These are phyloP conservation scores for Populus hybrid DNA, from an alignment of 441 rosid species.

Conservation along the genomic window DNA sequence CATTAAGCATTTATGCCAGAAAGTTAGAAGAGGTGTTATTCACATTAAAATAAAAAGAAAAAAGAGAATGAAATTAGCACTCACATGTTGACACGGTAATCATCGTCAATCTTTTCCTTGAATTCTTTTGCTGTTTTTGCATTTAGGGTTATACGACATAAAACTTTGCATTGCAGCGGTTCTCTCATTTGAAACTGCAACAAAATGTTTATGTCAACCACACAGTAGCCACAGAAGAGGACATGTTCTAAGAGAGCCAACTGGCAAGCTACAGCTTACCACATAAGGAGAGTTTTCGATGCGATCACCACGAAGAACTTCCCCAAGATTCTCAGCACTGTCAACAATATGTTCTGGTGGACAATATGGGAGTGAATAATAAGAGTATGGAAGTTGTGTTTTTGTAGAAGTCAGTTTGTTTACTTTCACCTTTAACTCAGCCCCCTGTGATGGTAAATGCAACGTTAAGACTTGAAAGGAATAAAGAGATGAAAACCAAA, in stretches of 20 bases:
- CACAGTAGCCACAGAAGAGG: conserved; percentile 11
- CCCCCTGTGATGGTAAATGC: conserved; percentile 52
- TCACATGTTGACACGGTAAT: conserved; percentile 84
- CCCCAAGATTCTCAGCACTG: conserved; percentile 93
- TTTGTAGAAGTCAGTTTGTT: conserved; percentile 89
- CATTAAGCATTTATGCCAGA: conserved; percentile 8
- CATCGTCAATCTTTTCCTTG: conserved; percentile 83
- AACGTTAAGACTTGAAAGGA: neutral
- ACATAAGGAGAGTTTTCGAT: conserved; percentile 90
- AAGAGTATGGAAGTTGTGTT: conserved; percentile 91
- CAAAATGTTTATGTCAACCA: conserved; percentile 15
- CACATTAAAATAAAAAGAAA: neutral
- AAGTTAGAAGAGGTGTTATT: neutral
- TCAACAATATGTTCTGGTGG: conserved; percentile 60
- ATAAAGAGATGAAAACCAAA: neutral
- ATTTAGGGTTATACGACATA: conserved; percentile 59
- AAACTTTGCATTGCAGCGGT: conserved; percentile 66
- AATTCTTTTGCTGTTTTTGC: conserved; percentile 60
- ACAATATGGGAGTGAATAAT: conserved; percentile 78
- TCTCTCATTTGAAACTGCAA: conserved; percentile 91
- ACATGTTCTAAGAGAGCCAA: neutral
- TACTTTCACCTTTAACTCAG: conserved; percentile 81
- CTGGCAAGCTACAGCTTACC: conserved; percentile 35
- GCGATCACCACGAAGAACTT: conserved; percentile 94
- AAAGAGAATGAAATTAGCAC: conserved; percentile 18